Evolutionary conservation across 2,329 filamentous ascomycete species (phyloP), one percentile per base, ranked within the genome.

Genomic region (Xylaria sp.): DNA sequence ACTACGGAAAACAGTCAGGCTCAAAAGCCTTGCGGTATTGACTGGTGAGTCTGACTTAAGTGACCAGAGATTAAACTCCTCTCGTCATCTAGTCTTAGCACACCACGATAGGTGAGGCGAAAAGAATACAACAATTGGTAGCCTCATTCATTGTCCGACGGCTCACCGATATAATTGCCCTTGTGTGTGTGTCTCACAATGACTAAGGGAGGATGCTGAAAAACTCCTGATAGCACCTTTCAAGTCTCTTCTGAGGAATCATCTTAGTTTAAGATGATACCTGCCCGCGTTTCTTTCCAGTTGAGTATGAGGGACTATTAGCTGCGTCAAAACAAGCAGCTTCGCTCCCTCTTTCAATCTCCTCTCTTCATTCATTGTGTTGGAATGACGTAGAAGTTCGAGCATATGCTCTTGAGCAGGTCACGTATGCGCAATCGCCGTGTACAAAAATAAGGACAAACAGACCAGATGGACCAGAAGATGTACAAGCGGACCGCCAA

Each of bases 401-500:
- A 20, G 39, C n/a, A 20, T 11, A 25, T 17, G 25, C 13, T 55
- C 15, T 44, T 13, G 17, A 6, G 17, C 13, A 11, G 10, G 2
- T 62, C 39, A 67, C 2, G 27, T 36, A 20, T 25, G 20, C 5
- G 36, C 15, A 29, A 62, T 38, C 33, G 25, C 53, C 1, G 39
- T 15, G 47, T 61, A 61, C 4, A 75, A 15, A 62, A 86, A 79
- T 65, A 79, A 70, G 4, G 69, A 65, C 0, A 84, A 72, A 63
- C 83, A 77, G 17, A 73, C 44, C 9, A 75, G 20, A 69, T 87
- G 85, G 25, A 81, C 78, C 1, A 70, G 69, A 2, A 87, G 68
- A 73, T 87, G 85, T 22, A 85, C 73, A 1, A 60, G 53, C 6
- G 85, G 84, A 1, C 84, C 84, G 0, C 84, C 84, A 1, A 87